phyloP scores from a whole-genome alignment of 495 filamentous ascomycete species.

The Alectoria sarmentosa region DNA sequence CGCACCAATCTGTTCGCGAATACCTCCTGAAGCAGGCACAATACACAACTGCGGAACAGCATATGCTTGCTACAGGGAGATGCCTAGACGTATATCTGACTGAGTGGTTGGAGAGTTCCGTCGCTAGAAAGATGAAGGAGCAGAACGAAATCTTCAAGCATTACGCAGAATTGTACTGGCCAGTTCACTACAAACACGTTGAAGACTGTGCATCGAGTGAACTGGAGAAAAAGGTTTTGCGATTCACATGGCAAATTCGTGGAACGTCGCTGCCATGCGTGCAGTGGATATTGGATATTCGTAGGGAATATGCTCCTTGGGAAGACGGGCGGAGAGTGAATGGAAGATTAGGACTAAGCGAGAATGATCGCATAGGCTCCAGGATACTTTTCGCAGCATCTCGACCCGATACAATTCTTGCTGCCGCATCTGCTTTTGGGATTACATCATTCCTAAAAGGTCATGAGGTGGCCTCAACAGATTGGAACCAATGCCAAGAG shows the following conservation, averaged over 20 bases:
- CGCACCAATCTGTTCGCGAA: slow-evolving; percentile 29
- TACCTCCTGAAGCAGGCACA: slow-evolving; percentile 8
- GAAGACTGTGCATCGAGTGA: not conserved
- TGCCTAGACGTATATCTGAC: slow-evolving; percentile 11
- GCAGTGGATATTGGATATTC: not conserved
- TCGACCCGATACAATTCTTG: not conserved
- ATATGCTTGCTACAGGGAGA: slow-evolving; percentile 5
- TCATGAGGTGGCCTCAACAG: not conserved
- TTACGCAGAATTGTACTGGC: slow-evolving; percentile 11
- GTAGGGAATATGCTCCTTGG: not conserved
- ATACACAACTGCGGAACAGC: not conserved
- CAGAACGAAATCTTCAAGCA: not conserved
- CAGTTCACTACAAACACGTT: slow-evolving; percentile 12
- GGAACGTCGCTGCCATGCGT: not conserved
- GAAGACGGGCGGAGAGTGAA: not conserved
- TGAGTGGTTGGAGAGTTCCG: not conserved
- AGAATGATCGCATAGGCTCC: not conserved
- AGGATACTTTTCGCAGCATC: not conserved
- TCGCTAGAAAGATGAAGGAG: not conserved
- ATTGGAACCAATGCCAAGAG: not conserved
- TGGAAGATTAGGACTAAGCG: too few species aligned
- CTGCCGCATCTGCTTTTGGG: not conserved
- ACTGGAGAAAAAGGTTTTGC: not conserved
- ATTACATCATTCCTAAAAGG: not conserved
- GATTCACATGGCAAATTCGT: not conserved